These are phyloP conservation scores for Cladosporium sp. DNA, from an alignment of 2,329 filamentous ascomycete genomes.

Conservation along the genomic window DNA sequence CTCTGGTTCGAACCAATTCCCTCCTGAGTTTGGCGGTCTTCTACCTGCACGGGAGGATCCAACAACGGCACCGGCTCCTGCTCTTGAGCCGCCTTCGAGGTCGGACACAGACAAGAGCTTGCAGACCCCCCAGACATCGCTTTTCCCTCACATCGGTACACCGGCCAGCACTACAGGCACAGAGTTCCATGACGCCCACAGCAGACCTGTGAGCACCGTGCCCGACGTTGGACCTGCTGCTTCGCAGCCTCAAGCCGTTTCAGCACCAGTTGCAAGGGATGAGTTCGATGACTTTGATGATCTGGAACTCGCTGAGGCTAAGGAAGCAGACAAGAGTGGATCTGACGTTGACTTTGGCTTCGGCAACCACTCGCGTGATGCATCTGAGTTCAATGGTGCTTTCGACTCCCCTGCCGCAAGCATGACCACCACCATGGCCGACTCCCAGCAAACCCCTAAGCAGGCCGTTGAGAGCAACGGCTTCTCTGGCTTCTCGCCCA, in stretches of 20 bases:
- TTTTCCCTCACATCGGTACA: slow-evolving; percentile 12
- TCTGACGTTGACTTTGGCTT: slow-evolving; percentile 76
- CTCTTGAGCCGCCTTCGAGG: slow-evolving; percentile 6
- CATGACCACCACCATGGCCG: slow-evolving; percentile 51
- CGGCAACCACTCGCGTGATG: slow-evolving; percentile 55
- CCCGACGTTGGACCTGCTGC: slow-evolving; percentile 30
- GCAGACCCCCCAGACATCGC: slow-evolving; percentile 15
- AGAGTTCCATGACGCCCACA: slow-evolving; percentile 34
- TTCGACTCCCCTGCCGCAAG: slow-evolving; percentile 68
- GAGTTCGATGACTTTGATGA: slow-evolving; percentile 76
- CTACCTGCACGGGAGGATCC: slow-evolving; percentile 59
- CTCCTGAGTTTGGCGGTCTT: slow-evolving; percentile 57
- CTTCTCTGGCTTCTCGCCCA: slow-evolving; percentile 30
- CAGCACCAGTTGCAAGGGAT: slow-evolving; percentile 43
- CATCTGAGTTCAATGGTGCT: slow-evolving; percentile 76
- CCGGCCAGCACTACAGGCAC: slow-evolving; percentile 17
- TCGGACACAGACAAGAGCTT: slow-evolving; percentile 13
- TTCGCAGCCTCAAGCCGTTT: slow-evolving; percentile 19
- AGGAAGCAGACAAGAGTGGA: slow-evolving; percentile 70
- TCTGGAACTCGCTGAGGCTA: slow-evolving; percentile 79
- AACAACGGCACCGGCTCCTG: slow-evolving; percentile 35
- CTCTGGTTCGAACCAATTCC: slow-evolving; percentile 45
- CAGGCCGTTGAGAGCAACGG: slow-evolving; percentile 30
- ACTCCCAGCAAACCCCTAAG: slow-evolving; percentile 35
- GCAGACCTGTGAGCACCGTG: slow-evolving; percentile 34